Evolutionary conservation across 1,284 basidiomycete species (phyloP).

Genomic region (Erythrobasidium hasegawianum): DNA sequence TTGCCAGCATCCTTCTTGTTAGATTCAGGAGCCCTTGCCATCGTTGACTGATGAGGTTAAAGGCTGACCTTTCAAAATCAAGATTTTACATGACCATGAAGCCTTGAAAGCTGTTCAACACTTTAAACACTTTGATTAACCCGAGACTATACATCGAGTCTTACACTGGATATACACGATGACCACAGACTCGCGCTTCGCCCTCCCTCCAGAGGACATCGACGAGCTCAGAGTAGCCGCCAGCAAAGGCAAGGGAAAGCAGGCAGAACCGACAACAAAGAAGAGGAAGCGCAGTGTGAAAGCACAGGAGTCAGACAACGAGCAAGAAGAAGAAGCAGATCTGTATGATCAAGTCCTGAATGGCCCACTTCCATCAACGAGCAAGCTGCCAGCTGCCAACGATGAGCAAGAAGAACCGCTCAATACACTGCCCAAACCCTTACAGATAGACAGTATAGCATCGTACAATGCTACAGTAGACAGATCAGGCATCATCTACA

Average conservation of each 20-base stretch:
- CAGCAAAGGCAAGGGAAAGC: conserved; percentile 20
- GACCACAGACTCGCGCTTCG: no score
- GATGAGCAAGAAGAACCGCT: conserved; percentile 12
- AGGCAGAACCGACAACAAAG: neutral
- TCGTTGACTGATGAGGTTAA: neutral
- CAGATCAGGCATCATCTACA: conserved; percentile 66
- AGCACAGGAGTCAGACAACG: neutral
- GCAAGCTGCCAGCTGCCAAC: no score
- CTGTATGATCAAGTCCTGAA: conserved; percentile 31
- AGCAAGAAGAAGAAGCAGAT: conserved; percentile 17
- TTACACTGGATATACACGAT: no score
- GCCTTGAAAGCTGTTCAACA: conserved; percentile 2
- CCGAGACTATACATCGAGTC: no score
- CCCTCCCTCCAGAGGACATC: conserved; percentile 23
- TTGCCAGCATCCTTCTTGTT: conserved; percentile 18
- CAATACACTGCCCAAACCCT: conserved; percentile 11
- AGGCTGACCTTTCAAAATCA: neutral
- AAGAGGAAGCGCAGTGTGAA: conserved; percentile 1
- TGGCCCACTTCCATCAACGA: conserved; percentile 30
- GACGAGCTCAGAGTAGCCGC: no score
- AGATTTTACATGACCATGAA: neutral
- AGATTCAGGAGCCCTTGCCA: conserved; percentile 14
- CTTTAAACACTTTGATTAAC: neutral
- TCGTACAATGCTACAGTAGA: conserved; percentile 27
- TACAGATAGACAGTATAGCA: conserved; percentile 10